Conservation (phyloP, 148 eudicot species). For the Pharnaceum exiguum region DNA sequence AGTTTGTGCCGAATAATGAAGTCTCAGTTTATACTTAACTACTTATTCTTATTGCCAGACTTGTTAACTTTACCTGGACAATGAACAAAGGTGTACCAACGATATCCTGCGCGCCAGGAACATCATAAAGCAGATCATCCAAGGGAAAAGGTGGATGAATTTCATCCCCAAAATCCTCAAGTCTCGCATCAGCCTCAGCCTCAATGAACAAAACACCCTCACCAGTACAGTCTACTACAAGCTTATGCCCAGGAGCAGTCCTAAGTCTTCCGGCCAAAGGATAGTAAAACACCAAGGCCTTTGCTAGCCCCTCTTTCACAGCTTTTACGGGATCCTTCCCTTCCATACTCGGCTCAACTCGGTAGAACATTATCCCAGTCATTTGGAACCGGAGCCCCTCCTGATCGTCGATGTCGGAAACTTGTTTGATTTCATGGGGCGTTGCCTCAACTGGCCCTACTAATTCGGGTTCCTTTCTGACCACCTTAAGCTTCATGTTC, state of each 20-base stretch:
- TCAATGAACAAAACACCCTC: constrained; percentile 19
- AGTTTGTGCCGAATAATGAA: background rate
- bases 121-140: background rate
- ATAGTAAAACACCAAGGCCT: constrained; percentile 15
- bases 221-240: constrained; percentile 15
- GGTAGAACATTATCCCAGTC: constrained; percentile 3
- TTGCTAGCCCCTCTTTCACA: constrained; percentile 11
- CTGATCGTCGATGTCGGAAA: constrained; percentile 4
- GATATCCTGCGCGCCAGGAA: background rate
- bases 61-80: background rate
- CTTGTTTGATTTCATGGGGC: background rate
- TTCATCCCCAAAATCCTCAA: constrained; percentile 15
- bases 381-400: background rate
- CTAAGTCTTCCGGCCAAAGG: constrained; percentile 15
- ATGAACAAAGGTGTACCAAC: constrained; percentile 1
- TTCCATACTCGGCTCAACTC: background rate
- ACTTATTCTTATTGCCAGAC: background rate
- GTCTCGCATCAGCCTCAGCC: constrained; percentile 15
- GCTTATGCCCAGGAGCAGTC: constrained; percentile 7
- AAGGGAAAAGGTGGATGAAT: background rate
- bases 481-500: background rate
- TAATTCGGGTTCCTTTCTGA: background rate
- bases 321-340: constrained; percentile 1
- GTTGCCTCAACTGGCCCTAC: background rate
- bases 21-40: background rate